Conservation (phyloP, 2,329 filamentous ascomycete species). For the Stachybotrys chlorohalonatus region DNA sequence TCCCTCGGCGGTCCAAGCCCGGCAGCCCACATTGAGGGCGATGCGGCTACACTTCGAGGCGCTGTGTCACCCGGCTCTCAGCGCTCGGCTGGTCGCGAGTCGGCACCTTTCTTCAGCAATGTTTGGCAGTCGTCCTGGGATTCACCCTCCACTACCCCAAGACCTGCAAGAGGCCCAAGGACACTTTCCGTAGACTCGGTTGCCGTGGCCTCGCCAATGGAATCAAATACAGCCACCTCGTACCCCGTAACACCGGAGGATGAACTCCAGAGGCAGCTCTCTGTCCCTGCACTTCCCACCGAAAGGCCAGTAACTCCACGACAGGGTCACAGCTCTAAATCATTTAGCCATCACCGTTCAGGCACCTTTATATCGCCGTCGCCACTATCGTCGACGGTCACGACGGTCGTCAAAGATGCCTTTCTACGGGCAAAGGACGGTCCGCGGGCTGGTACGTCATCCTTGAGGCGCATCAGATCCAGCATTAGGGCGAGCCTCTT, state of each 20-base stretch:
- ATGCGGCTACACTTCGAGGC: slow-evolving; percentile 25
- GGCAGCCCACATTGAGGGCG: slow-evolving; percentile 23
- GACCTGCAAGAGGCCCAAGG: slow-evolving; percentile 24
- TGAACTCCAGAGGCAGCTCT: slow-evolving; percentile 13
- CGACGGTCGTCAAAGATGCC: slow-evolving; percentile 47
- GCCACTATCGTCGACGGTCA: slow-evolving; percentile 50
- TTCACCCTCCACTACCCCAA: slow-evolving; percentile 9
- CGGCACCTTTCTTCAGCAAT: slow-evolving; percentile 30
- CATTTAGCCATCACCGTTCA: slow-evolving; percentile 15
- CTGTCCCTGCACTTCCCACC: slow-evolving; percentile 5
- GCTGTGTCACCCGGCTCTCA: slow-evolving; percentile 20
- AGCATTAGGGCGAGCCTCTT: slow-evolving; percentile 46
- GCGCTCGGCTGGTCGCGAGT: slow-evolving; percentile 22
- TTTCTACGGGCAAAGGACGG: slow-evolving; percentile 37
- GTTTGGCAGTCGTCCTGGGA: slow-evolving; percentile 32
- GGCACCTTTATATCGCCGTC: slow-evolving; percentile 50
- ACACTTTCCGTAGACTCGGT: slow-evolving; percentile 27
- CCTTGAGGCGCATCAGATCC: slow-evolving; percentile 36
- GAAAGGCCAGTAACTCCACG: slow-evolving; percentile 19
- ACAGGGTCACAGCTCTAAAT: slow-evolving; percentile 11
- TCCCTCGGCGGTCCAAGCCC: slow-evolving; percentile 21
- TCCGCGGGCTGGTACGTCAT: slow-evolving; percentile 29
- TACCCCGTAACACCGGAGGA: slow-evolving; percentile 21
- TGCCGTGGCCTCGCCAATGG: slow-evolving; percentile 4
- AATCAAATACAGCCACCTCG: slow-evolving; percentile 15